Evolutionary conservation across 306 rosid genomes (phyloP).

Genomic region (Prunus mira): DNA sequence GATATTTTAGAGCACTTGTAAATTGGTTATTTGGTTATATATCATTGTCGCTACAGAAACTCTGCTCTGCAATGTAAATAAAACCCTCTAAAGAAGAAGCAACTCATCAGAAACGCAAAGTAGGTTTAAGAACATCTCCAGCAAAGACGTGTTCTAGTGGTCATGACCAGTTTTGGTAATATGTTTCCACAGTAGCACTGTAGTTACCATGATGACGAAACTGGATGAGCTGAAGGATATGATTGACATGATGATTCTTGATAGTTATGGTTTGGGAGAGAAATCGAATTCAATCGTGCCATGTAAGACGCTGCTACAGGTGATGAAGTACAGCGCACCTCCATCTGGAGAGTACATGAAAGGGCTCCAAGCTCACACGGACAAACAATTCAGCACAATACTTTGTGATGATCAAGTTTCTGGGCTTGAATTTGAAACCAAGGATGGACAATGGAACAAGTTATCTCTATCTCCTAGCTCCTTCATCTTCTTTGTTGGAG

Average conservation of each 20-base stretch:
- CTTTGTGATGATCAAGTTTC: conserved; percentile 19
- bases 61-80: too few species aligned
- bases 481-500: conserved; percentile 17
- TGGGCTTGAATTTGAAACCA: conserved; percentile 21
- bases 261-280: conserved; percentile 8
- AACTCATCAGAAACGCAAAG: too few species aligned
- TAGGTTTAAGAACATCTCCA: too few species aligned
- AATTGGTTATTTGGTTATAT: too few species aligned
- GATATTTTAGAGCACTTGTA: too few species aligned
- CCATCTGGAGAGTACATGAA: neutral
- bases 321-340: conserved; percentile 20
- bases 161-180: conserved; percentile 10
- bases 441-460: conserved; percentile 25
- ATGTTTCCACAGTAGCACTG: neutral
- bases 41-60: too few species aligned
- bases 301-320: conserved; percentile 1
- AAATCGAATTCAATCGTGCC: neutral
- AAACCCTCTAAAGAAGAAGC: too few species aligned
- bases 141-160: neutral
- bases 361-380: conserved; percentile 3
- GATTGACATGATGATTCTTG: neutral
- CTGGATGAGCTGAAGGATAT: neutral
- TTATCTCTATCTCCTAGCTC: conserved; percentile 6
- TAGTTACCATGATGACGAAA: neutral
- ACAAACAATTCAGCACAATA: conserved; percentile 8